These are phyloP conservation scores for Colletotrichum ledebouriae DNA, from an alignment of 2,329 filamentous ascomycete species.

Conservation along the genomic window DNA sequence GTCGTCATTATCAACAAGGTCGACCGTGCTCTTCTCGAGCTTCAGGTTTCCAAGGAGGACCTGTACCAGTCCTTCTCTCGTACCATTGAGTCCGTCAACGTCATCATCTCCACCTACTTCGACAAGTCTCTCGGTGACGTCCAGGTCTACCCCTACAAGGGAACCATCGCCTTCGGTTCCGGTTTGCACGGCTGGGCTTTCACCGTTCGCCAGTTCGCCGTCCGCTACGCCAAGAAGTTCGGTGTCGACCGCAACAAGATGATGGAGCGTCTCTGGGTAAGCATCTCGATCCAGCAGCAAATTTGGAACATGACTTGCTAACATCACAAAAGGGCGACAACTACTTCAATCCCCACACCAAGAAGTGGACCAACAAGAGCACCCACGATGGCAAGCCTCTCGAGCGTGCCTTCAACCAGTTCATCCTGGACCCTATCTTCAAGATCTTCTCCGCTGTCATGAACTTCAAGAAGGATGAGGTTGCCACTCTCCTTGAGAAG, in stretches of 20 bases:
- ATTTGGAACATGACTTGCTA: constrained; percentile 38
- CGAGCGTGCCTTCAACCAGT: constrained; percentile 99
- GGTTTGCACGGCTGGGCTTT: constrained; percentile 99
- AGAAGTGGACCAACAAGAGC: constrained; percentile 97
- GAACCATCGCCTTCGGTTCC: constrained; percentile 98
- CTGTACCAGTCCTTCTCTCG: constrained; percentile 99
- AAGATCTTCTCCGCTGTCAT: constrained; percentile 96
- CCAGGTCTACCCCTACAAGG: constrained; percentile 98
- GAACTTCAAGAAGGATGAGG: constrained; percentile 99
- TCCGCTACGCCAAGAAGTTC: constrained; percentile 99
- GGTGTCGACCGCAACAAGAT: constrained; percentile 99
- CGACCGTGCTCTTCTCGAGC: constrained; percentile 98
- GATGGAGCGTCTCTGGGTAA: constrained; percentile 99
- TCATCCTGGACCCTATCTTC: constrained; percentile 99
- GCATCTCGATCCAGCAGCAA: constrained; percentile 48
- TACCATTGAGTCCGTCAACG: constrained; percentile 99
- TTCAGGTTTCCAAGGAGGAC: constrained; percentile 98
- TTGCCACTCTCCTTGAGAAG: constrained; percentile 86
- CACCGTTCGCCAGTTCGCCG: constrained; percentile 97
- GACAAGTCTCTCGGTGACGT: constrained; percentile 98
- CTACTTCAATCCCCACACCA: constrained; percentile 99
- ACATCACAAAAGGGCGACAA: constrained; percentile 80
- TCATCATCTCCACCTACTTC: constrained; percentile 99
- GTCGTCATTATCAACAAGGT: constrained; percentile 99
- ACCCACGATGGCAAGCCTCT: constrained; percentile 88